Evolutionary conservation across 2,329 filamentous ascomycete species (phyloP).

Genomic region (Colletotrichum salicis): DNA sequence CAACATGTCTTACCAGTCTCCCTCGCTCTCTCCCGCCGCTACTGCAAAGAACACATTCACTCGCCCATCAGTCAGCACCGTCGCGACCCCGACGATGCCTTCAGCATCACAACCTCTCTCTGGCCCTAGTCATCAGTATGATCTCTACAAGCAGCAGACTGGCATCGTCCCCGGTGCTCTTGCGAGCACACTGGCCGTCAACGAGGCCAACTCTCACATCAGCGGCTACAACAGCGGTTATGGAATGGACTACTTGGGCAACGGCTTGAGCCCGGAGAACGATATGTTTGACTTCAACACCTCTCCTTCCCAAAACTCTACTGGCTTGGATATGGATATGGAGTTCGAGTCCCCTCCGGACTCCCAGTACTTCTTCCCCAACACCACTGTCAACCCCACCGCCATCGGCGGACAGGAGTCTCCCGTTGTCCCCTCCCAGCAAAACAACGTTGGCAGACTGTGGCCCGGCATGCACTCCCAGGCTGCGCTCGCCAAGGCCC

Average conservation of each 20-base stretch:
- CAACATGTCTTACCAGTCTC: slow-evolving; percentile 68
- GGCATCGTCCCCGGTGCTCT: slow-evolving; percentile 88
- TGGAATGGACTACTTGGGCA: slow-evolving; percentile 60
- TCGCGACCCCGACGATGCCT: slow-evolving; percentile 64
- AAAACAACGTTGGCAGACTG: slow-evolving; percentile 74
- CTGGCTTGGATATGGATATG: slow-evolving; percentile 75
- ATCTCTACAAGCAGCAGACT: slow-evolving; percentile 94
- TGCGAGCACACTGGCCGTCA: slow-evolving; percentile 82
- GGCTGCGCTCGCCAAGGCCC: slow-evolving; percentile 80
- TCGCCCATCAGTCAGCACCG: slow-evolving; percentile 62
- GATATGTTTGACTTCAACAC: slow-evolving; percentile 80
- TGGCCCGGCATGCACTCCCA: slow-evolving; percentile 96
- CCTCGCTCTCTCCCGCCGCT: slow-evolving; percentile 66
- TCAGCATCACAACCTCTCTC: slow-evolving; percentile 70
- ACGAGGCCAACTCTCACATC: slow-evolving; percentile 67
- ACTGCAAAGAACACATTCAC: slow-evolving; percentile 64
- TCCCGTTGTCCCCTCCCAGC: slow-evolving; percentile 57
- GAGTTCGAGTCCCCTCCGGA: slow-evolving; percentile 57
- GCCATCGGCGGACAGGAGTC: slow-evolving; percentile 73
- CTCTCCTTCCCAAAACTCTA: slow-evolving; percentile 70
- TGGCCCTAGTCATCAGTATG: slow-evolving; percentile 93
- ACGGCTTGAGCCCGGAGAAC: slow-evolving; percentile 69
- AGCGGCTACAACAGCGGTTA: slow-evolving; percentile 63
- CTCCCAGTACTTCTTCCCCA: slow-evolving; percentile 73
- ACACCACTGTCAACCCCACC: slow-evolving; percentile 74